Conservation (phyloP, 2,329 filamentous ascomycete genomes). For the Arthroderma sp. region DNA sequence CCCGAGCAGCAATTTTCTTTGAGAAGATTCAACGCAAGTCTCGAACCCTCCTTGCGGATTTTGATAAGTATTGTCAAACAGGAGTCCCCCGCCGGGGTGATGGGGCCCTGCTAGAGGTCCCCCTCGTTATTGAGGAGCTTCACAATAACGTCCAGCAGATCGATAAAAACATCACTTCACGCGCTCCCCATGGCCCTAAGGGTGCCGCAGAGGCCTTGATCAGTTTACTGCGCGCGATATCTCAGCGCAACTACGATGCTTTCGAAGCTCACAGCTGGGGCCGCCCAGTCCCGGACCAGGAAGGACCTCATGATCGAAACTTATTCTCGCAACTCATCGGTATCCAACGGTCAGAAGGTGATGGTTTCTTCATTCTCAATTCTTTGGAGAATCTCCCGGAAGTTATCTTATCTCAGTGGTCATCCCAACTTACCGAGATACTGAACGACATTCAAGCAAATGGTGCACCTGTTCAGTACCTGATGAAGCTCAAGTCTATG, state of each 20-base stretch:
- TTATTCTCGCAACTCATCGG: slow-evolving; percentile 30
- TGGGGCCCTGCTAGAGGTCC: slow-evolving; percentile 15
- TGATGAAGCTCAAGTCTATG: slow-evolving; percentile 21
- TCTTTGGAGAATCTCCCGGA: slow-evolving; percentile 24
- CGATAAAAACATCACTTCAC: slow-evolving; percentile 20
- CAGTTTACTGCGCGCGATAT: slow-evolving; percentile 25
- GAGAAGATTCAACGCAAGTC: slow-evolving; percentile 28
- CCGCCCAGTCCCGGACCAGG: slow-evolving; percentile 19
- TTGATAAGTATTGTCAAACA: slow-evolving; percentile 27
- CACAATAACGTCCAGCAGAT: slow-evolving; percentile 20
- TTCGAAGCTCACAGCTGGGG: slow-evolving; percentile 25
- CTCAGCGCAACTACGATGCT: slow-evolving; percentile 26
- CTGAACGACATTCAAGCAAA: slow-evolving; percentile 33
- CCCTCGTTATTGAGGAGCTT: slow-evolving; percentile 21
- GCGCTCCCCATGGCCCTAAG: slow-evolving; percentile 24
- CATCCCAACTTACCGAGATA: slow-evolving; percentile 18
- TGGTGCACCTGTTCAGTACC: slow-evolving; percentile 23
- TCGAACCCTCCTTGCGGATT: slow-evolving; percentile 23
- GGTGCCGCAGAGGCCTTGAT: slow-evolving; percentile 27
- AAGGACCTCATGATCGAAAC: slow-evolving; percentile 30
- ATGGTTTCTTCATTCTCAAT: slow-evolving; percentile 26
- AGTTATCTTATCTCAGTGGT: slow-evolving; percentile 19
- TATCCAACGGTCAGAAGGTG: slow-evolving; percentile 16
- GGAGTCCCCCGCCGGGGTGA: slow-evolving; percentile 16
- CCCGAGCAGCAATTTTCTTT: slow-evolving; percentile 31